These are phyloP conservation scores for Daldinia childiae DNA, from an alignment of 495 filamentous ascomycete genomes.

Conservation along the genomic window DNA sequence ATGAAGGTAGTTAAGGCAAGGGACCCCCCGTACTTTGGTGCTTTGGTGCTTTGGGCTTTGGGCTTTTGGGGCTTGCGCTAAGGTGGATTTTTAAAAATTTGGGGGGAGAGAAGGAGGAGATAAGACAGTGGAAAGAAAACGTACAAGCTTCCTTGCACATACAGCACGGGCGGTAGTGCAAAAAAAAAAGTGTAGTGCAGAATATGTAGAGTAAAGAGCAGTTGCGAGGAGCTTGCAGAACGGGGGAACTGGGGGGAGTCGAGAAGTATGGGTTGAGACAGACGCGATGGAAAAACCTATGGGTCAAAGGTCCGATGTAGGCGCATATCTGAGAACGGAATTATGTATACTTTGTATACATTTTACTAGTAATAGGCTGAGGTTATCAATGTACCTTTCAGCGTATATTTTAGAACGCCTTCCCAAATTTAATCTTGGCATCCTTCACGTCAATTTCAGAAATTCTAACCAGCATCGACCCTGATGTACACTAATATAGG, in stretches of 20 bases:
- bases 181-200: neutral
- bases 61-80: neutral
- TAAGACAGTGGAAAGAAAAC: neutral
- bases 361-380: neutral
- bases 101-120: neutral
- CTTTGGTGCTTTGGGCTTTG: conserved; percentile 9
- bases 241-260: conserved; percentile 32
- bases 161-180: conserved; percentile 5
- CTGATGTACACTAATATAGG: conserved; percentile 24
- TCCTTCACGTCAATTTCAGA: conserved; percentile 40
- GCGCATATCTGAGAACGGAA: conserved; percentile 46
- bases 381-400: conserved; percentile 3
- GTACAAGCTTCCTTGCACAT: neutral
- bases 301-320: conserved; percentile 40
- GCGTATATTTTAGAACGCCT: conserved; percentile 33
- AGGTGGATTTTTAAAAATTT: neutral
- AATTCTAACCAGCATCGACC: conserved; percentile 31
- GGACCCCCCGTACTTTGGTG: conserved; percentile 26
- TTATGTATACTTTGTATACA: conserved; percentile 16
- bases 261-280: conserved; percentile 38
- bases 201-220: conserved; percentile 16
- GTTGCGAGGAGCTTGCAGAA: conserved; percentile 35
- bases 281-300: conserved; percentile 33
- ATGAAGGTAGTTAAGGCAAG: conserved; percentile 1
- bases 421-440: conserved; percentile 34